phyloP scores from a whole-genome alignment of 2,329 filamentous ascomycete species.

The Exophiala calicioides region DNA sequence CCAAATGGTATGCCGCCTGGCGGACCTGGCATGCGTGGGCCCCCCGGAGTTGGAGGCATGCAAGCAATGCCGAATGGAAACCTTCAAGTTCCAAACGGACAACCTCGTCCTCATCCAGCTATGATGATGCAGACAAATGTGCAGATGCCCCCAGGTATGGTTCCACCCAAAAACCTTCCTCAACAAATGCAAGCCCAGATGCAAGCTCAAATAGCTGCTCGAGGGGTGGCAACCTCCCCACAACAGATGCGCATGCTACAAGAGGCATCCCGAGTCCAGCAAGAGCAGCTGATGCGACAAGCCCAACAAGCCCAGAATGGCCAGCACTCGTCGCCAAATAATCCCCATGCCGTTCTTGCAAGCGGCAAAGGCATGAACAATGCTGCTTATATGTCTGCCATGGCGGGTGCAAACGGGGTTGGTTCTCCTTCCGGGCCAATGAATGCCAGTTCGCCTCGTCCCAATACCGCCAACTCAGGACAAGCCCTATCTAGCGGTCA shows the following conservation, averaged over 20 bases:
- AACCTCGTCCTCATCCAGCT: slow-evolving; percentile 40
- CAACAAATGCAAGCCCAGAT: slow-evolving; percentile 70
- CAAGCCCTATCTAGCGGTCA: slow-evolving; percentile 56
- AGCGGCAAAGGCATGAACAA: slow-evolving; percentile 45
- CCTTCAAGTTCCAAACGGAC: slow-evolving; percentile 37
- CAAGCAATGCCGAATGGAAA: slow-evolving; percentile 40
- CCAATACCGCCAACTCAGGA: slow-evolving; percentile 42
- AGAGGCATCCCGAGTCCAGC: slow-evolving; percentile 50
- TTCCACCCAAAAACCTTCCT: slow-evolving; percentile 54
- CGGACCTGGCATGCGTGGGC: slow-evolving; percentile 31
- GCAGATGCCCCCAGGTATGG: slow-evolving; percentile 58
- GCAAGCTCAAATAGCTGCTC: slow-evolving; percentile 58
- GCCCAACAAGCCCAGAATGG: slow-evolving; percentile 44
- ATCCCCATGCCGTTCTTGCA: slow-evolving; percentile 40
- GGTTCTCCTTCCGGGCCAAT: slow-evolving; percentile 44
- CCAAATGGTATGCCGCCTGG: slow-evolving; percentile 47
- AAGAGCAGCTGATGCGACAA: slow-evolving; percentile 35
- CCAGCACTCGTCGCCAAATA: slow-evolving; percentile 48
- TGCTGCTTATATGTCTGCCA: slow-evolving; percentile 46
- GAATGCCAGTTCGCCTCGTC: slow-evolving; percentile 49
- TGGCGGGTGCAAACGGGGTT: slow-evolving; percentile 46
- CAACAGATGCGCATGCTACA: slow-evolving; percentile 51
- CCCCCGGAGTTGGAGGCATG: slow-evolving; percentile 19
- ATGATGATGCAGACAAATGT: slow-evolving; percentile 45
- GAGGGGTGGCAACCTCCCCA: slow-evolving; percentile 42